Evolutionary conservation across 371 early-diverging fungal genomes (phyloP), one percentile per base, ranked within the genome.

Genomic region (Gilbertella persicaria): DNA sequence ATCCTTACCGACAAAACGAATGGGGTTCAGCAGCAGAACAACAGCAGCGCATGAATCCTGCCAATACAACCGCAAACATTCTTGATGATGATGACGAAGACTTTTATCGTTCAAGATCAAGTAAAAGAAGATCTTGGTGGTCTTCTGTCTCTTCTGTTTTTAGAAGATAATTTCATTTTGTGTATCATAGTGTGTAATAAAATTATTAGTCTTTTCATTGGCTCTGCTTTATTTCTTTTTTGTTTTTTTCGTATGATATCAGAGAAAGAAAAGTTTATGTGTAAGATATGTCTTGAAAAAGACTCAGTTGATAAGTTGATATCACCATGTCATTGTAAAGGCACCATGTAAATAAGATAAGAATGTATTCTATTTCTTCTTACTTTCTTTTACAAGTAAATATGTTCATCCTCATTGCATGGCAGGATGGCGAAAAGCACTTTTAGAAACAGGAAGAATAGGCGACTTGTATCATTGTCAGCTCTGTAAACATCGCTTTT

Each of bases 391-490:
- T 33, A 30, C 28, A 38, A 77, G 78, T 33, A 83, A 83, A 61
- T 83, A 77, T 47, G 80, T 83, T 17, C 84, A 83, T 57, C 64
- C 75, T n/a, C 66, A 65, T 36, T 83, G 84, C 30, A 67, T 83
- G 28, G 77, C 67, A 13, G 77, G 74, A 12, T 83, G 84, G 84
- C 71, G 77, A 25, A 60, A 56, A 33, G 53, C 69, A 48, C 36
- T 70, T 4, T 40, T 67, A 24, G 46, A 55, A 12, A 56, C 49
- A 21, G 71, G 69, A 12, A 50, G 74, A 46, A 57, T 64, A 7
- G 55, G 38, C 3, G 74, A 78, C 30, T 42, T 68, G 2, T 65
- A 71, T 45, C 57, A 62, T 12, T 74, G 78, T 35, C 69, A 71
- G 16, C 50, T 78, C 8, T 78, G 71, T 30, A 63, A 67, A 41